These are phyloP conservation scores for Pistacia atlantica DNA, from an alignment of 345 rosid genomes.

Conservation along the genomic window DNA sequence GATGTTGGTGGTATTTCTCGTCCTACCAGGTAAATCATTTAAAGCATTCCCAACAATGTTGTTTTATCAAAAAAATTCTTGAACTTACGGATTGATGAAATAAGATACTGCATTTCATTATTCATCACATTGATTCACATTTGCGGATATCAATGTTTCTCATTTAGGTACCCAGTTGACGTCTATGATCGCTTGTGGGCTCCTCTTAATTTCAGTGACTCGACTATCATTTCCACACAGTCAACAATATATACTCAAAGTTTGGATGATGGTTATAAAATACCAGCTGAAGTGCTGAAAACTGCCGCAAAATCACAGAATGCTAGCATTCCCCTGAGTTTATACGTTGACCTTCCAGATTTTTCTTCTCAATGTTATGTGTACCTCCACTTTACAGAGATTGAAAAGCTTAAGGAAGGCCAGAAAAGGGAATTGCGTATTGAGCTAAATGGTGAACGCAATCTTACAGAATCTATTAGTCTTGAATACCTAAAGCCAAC, in stretches of 20 bases:
- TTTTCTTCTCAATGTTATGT: neutral
- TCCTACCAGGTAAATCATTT: neutral
- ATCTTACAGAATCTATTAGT: neutral
- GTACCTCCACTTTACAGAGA: neutral
- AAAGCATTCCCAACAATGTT: neutral
- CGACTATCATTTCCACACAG: neutral
- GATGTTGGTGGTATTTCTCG: constrained; percentile 3
- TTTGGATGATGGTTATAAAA: neutral
- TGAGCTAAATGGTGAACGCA: neutral
- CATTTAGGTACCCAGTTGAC: constrained; percentile 24
- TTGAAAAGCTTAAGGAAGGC: too few species aligned
- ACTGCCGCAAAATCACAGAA: neutral
- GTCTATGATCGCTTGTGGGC: constrained; percentile 21
- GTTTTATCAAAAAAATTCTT: neutral
- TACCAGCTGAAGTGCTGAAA: constrained; percentile 3
- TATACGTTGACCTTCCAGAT: too few species aligned
- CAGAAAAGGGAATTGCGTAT: neutral
- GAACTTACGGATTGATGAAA: neutral
- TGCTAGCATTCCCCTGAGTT: constrained; percentile 4
- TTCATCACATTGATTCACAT: neutral
- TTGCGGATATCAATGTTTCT: neutral
- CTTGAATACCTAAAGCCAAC: constrained; percentile 1
- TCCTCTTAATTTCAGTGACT: neutral
- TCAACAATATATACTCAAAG: neutral
- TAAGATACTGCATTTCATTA: neutral